A percentile compares a stretch with the other conserved stretches of the same genome.
These are phyloP conservation scores for Auricularia cornea DNA, from an alignment of 768 basidiomycete species.

Conservation along the genomic window DNA sequence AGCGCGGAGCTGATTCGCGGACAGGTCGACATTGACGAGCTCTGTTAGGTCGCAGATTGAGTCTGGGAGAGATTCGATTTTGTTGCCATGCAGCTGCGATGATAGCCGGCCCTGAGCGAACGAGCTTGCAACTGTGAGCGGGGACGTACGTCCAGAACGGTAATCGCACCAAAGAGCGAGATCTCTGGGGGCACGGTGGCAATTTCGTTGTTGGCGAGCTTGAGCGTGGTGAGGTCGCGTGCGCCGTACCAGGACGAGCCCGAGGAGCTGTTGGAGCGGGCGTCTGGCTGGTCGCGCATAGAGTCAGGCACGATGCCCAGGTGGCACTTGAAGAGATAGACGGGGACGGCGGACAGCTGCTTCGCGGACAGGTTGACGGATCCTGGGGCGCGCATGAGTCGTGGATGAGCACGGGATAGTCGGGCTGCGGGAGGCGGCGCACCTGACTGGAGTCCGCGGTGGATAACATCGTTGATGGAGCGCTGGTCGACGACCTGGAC, in stretches of 20 bases:
- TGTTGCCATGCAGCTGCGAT: slow-evolving; percentile 66
- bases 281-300: slow-evolving; percentile 43
- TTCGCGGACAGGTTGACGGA: slow-evolving; percentile 69
- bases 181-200: slow-evolving; percentile 74
- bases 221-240: slow-evolving; percentile 66
- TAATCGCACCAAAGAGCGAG: slow-evolving; percentile 74
- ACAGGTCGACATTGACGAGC: slow-evolving; percentile 63
- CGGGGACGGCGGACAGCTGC: slow-evolving; percentile 63
- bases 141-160: slow-evolving; percentile 62
- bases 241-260: slow-evolving; percentile 73
- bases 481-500: not conserved
- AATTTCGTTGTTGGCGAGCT: slow-evolving; percentile 76
- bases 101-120: slow-evolving; percentile 3
- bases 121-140: not conserved
- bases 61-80: slow-evolving; percentile 49
- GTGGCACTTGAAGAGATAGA: slow-evolving; percentile 72
- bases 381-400: slow-evolving; percentile 47
- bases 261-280: slow-evolving; percentile 16
- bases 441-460: slow-evolving; percentile 73
- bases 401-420: not conserved
- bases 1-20: slow-evolving; percentile 56
- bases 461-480: slow-evolving; percentile 39
- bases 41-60: slow-evolving; percentile 60
- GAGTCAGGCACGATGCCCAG: slow-evolving; percentile 63
- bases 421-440: slow-evolving; percentile 19